Evolutionary conservation across 1,139 yeast genomes (phyloP).

Genomic region (Candida sp.): DNA sequence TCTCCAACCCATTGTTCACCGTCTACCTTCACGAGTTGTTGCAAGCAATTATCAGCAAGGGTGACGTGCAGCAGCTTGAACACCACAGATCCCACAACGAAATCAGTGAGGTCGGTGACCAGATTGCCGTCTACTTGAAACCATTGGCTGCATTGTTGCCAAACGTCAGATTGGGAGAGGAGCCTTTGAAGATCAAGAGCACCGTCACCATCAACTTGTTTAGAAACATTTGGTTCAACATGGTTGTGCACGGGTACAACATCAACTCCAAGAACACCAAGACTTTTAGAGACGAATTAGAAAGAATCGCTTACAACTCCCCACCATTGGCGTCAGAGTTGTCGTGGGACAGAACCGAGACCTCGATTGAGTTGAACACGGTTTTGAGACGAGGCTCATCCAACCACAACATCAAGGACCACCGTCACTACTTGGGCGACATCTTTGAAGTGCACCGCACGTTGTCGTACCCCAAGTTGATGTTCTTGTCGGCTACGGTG

Average conservation of each 20-base stretch:
- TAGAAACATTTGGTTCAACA: conserved; percentile 93
- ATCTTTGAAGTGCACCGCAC: conserved; percentile 56
- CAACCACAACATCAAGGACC: conserved; percentile 78
- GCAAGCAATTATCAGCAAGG: conserved; percentile 71
- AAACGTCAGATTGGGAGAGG: conserved; percentile 42
- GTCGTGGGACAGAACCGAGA: conserved; percentile 87
- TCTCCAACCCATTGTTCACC: conserved; percentile 51
- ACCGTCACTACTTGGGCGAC: conserved; percentile 60
- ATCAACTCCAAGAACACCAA: conserved; percentile 60
- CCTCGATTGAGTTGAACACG: conserved; percentile 90
- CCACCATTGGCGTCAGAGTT: conserved; percentile 94
- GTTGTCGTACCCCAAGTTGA: conserved; percentile 77
- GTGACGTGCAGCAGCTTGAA: conserved; percentile 80
- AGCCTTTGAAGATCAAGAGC: conserved; percentile 42
- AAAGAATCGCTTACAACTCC: conserved; percentile 80
- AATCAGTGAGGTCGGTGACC: conserved; percentile 70
- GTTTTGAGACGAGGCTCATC: conserved; percentile 91
- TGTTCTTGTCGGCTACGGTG: conserved; percentile 86
- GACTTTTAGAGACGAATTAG: conserved; percentile 51
- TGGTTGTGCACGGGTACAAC: conserved; percentile 90
- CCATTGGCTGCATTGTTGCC: conserved; percentile 85
- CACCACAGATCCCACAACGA: conserved; percentile 85
- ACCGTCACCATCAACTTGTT: conserved; percentile 59
- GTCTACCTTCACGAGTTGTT: conserved; percentile 70
- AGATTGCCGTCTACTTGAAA: conserved; percentile 66